Conservation (phyloP, 768 basidiomycete species). For the Lactarius sp. region DNA sequence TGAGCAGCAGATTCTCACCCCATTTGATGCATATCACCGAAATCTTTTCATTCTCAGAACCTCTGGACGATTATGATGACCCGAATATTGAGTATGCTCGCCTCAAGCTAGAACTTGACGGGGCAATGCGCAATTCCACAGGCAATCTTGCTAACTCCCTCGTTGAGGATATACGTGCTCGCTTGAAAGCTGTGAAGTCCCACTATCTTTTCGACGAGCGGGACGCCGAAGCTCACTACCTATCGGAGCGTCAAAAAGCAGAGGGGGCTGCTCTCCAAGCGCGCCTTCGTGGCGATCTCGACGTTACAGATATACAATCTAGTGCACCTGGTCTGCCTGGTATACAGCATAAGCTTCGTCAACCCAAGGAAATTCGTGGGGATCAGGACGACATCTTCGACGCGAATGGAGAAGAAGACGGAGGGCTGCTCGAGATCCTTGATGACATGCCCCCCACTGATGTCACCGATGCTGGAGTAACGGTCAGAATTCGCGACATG, state of each 20-base stretch:
- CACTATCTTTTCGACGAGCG: constrained; percentile 69
- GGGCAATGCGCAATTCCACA: constrained; percentile 33
- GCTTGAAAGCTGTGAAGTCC: constrained; percentile 43
- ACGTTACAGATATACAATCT: neutral
- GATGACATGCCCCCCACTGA: constrained; percentile 58
- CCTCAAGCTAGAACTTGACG: constrained; percentile 52
- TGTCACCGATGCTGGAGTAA: constrained; percentile 49
- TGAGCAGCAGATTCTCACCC: neutral
- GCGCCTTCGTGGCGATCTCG: constrained; percentile 34
- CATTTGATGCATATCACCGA: neutral
- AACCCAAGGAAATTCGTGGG: constrained; percentile 16
- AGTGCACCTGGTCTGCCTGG: neutral
- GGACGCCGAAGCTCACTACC: constrained; percentile 59
- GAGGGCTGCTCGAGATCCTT: constrained; percentile 69
- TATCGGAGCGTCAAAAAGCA: constrained; percentile 46
- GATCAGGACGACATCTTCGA: constrained; percentile 45
- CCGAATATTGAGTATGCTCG: constrained; percentile 59
- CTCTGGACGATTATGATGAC: constrained; percentile 33
- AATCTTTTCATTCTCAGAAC: constrained; percentile 1
- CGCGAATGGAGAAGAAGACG: constrained; percentile 44
- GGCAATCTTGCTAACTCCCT: constrained; percentile 31
- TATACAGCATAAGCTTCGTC: constrained; percentile 8
- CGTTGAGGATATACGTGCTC: constrained; percentile 40
- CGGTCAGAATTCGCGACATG: constrained; percentile 63
- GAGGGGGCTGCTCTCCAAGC: constrained; percentile 43